These are phyloP conservation scores for Ophiostoma triangulosporum DNA, from an alignment of 2,329 filamentous ascomycete species.

Conservation along the genomic window DNA sequence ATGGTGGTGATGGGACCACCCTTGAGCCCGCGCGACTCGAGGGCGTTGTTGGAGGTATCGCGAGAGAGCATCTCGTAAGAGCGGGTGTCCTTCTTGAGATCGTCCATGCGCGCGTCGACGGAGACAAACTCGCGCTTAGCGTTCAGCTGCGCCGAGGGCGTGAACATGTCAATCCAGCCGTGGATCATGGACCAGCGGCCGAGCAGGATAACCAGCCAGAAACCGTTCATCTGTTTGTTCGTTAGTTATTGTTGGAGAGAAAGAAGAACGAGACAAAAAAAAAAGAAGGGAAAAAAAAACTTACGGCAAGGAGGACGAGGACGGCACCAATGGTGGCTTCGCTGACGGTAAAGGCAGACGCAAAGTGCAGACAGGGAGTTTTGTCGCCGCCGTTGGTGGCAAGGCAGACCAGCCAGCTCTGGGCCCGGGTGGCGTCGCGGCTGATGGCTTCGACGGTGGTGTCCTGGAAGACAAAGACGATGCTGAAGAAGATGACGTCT, in stretches of 20 bases:
- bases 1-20: not conserved
- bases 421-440: conserved; percentile 38
- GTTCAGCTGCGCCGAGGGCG: conserved; percentile 28
- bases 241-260: not conserved
- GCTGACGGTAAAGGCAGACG: conserved; percentile 51
- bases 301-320: conserved; percentile 65
- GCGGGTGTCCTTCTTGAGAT: conserved; percentile 48
- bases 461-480: conserved; percentile 82
- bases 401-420: conserved; percentile 64
- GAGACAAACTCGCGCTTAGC: conserved; percentile 75
- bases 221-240: conserved; percentile 52
- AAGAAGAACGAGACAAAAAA: not conserved
- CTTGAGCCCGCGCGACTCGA: no score
- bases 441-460: conserved; percentile 49
- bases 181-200: conserved; percentile 72
- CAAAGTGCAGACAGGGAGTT: conserved; percentile 48
- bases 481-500: conserved; percentile 86
- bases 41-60: conserved; percentile 21
- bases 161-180: conserved; percentile 63
- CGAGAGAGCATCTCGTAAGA: conserved; percentile 71
- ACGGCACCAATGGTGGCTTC: conserved; percentile 70
- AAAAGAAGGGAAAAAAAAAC: conserved; percentile 33
- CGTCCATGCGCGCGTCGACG: conserved; percentile 54
- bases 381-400: conserved; percentile 43
- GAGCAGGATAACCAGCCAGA: conserved; percentile 74